phyloP scores from a whole-genome alignment of 106 monocot genomes.

The Triglochin maritima region DNA sequence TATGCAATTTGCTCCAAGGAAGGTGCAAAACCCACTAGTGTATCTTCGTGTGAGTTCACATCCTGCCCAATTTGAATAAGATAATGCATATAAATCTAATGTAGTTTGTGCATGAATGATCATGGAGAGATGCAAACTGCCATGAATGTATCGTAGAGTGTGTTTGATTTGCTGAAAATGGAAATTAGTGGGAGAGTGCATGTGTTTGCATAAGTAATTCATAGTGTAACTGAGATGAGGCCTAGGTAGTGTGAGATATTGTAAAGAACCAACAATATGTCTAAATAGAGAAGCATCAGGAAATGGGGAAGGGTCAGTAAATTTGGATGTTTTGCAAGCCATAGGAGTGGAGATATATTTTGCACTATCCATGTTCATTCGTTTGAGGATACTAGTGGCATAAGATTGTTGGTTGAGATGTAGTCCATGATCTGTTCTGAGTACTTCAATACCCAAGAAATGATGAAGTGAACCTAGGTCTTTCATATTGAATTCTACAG shows the following conservation, averaged over 20 bases:
- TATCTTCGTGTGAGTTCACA: not conserved
- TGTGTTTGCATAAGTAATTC: not conserved
- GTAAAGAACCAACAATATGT: not conserved
- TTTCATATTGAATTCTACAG: not conserved
- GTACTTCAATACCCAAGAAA: conserved; percentile 1
- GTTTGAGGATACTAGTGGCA: not conserved
- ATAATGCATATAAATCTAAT: not conserved
- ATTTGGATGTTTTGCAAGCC: not conserved
- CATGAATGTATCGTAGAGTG: not conserved
- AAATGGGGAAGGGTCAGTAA: not conserved
- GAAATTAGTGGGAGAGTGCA: not conserved
- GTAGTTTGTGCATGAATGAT: not conserved
- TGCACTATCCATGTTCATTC: not conserved
- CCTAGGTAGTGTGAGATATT: not conserved
- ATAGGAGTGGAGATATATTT: not conserved
- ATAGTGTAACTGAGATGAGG: not conserved
- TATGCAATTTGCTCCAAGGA: not conserved
- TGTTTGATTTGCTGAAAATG: not conserved
- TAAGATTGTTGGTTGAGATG: not conserved
- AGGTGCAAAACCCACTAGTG: not conserved
- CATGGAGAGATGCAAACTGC: not conserved
- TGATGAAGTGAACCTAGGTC: not conserved
- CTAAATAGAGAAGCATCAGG: not conserved
- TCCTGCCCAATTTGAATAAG: not conserved
- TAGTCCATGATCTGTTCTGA: not conserved